Base-by-base conservation (phyloP, 495 filamentous ascomycete species). In the Pyronema omphalodes region DNA sequence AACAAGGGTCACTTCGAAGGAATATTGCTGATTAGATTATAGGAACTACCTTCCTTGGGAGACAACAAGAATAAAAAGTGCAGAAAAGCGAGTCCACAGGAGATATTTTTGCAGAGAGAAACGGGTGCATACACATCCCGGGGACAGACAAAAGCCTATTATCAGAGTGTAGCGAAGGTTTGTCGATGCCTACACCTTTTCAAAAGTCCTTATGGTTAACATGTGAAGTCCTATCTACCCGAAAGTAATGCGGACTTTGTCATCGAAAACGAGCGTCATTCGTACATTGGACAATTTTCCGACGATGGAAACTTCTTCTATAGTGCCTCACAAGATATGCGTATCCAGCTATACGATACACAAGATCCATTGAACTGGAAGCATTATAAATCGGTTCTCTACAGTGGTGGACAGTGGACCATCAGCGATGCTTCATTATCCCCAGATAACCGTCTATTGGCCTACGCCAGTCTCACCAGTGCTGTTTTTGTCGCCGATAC, bases 261-360 rank as follows among this genome's bases (percentile, higher is more conserved):
- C 57, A 84, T 96, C 47, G 47, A 50, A 11, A 81, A 94, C 55
- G 91, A 86, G 60, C 76, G 86, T 51, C 74, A 79, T 11, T 79
- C 83, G 46, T 95, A 94, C 65, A 94, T 87, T 11, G 91, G 91
- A 5, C 91, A 98, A 66, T 98, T 95, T 64, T 93, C 86, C 0
- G 83, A 89, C 52, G 91, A 98, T 59, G 91, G 91, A 6, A 94
- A 94, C 69, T 95, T 95, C 70, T 98, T 94, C 68, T 98, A 94
- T 66, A 82, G 81, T n/a, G 89, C 83, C 59, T 81, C 80, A 18
- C 88, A 95, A 66, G 88, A 98, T 65, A 94, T 91, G 68, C 79
- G 76, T 53, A 86, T 98, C 11, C 82, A 88, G 17, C 87, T 98
- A 83, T 98, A 96, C 66, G 91, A 98, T 64, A 95, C 91, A 0